These are phyloP conservation scores for Oryza brachyantha DNA, from an alignment of 176 grass and related monocot genomes.

Conservation along the genomic window DNA sequence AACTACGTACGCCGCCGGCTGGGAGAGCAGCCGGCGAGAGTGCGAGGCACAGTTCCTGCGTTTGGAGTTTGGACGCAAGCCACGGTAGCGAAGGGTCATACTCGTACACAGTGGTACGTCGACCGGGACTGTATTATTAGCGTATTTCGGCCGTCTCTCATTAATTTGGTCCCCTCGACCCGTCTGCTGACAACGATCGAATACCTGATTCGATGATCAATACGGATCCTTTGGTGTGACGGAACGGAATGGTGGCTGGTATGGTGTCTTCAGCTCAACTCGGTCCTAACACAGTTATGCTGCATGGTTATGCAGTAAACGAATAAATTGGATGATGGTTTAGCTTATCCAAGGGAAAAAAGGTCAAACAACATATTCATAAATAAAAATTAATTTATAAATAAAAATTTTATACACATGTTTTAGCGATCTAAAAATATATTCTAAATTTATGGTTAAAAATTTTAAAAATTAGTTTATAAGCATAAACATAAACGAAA, in stretches of 20 bases:
- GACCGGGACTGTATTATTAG: not conserved
- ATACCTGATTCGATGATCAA: slow-evolving; percentile 8
- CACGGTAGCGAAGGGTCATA: not conserved
- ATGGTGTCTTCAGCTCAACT: not conserved
- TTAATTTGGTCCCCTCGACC: slow-evolving; percentile 9
- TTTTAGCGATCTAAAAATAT: no score
- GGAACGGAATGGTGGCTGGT: not conserved
- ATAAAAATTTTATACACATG: no score
- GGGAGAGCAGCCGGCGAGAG: not conserved
- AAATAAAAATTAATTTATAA: no score
- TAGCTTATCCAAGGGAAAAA: no score
- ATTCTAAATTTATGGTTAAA: no score
- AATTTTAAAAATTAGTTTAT: no score
- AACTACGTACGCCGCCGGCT: not conserved
- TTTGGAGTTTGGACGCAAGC: not conserved
- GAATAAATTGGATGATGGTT: not conserved
- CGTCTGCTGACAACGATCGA: slow-evolving; percentile 8
- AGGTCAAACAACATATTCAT: no score
- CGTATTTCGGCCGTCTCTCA: not conserved
- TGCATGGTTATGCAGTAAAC: not conserved
- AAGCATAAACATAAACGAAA: no score
- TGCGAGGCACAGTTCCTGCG: not conserved
- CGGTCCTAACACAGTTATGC: not conserved
- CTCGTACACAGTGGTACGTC: not conserved
- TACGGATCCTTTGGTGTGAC: slow-evolving; percentile 17